Base-by-base conservation (phyloP, 108 stramenopile species). In the Bacterosira constricta region DNA sequence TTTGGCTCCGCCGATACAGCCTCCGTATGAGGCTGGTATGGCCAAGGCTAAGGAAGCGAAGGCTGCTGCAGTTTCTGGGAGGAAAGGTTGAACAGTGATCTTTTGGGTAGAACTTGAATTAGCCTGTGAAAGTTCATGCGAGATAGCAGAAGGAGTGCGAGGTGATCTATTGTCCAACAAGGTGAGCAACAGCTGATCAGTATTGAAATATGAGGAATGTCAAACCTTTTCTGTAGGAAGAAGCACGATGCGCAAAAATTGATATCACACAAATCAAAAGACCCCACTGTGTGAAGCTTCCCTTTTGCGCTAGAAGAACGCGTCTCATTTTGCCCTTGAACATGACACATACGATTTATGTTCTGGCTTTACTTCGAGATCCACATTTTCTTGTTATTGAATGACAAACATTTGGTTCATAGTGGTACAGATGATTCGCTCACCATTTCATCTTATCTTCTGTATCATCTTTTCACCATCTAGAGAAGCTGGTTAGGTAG, bases 1-100 rank as follows among this genome's bases (percentile, higher is more conserved):
- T 1, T 51, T 91, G 42, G 87, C 87, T 9, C 89, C 87, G 17
- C 93, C 93, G 1, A 91, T 91, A 21, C 73, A 61, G 55, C 90
- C 90, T 49, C 90, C 90, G 1, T 91, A 91, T 56, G 82, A 90
- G 66, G 69, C 74, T 6, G 73, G 73, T 21, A 81, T 71, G 62
- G 82, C 66, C 25, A 77, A 75, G 55, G 60, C 78, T 44, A 76
- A 75, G 49, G 78, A 87, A 55, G n/a, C n/a, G n/a, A n/a, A n/a
- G n/a, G n/a, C n/a, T n/a, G n/a, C n/a, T n/a, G n/a, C n/a, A n/a
- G n/a, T n/a, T n/a, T n/a, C n/a, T n/a, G n/a, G n/a, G n/a, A n/a
- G n/a, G 63, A 47, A 25, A 50, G 51, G 18, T 47, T n/a, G 63
- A 63, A 21, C 29, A 23, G 37, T 18, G 17, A 42, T 2, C 15